Percentiles rank a stretch among this genome's conserved stretches.
These are phyloP conservation scores for Diplocarpon rosae DNA, from an alignment of 2,329 filamentous ascomycete species.

Conservation along the genomic window DNA sequence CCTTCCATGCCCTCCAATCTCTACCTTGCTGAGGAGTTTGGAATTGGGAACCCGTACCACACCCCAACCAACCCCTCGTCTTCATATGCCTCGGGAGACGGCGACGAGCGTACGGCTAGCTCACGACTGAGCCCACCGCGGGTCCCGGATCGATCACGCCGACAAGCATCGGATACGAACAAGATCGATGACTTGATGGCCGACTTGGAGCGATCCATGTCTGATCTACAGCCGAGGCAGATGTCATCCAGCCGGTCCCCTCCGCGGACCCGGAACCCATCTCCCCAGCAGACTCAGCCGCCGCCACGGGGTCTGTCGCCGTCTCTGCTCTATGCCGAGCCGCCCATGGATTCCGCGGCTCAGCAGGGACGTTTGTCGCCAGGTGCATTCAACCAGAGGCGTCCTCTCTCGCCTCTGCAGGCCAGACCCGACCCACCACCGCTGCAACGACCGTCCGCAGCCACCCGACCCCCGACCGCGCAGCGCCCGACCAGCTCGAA, in stretches of 20 bases:
- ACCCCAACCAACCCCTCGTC: conserved; percentile 52
- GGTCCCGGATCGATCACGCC: conserved; percentile 31
- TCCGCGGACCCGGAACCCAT: conserved; percentile 4
- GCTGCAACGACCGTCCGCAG: conserved; percentile 2
- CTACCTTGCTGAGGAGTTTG: conserved; percentile 49
- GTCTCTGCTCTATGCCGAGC: too few species aligned
- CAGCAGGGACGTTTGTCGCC: neutral
- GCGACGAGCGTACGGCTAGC: conserved; percentile 47
- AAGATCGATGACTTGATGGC: conserved; percentile 44
- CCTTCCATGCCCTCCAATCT: conserved; percentile 27
- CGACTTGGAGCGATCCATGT: conserved; percentile 43
- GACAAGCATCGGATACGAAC: conserved; percentile 28
- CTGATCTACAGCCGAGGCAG: conserved; percentile 28
- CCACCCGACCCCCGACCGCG: neutral
- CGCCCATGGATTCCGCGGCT: too few species aligned
- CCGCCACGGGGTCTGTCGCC: too few species aligned
- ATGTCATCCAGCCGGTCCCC: conserved; percentile 24
- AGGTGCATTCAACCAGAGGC: conserved; percentile 10
- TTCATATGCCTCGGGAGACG: conserved; percentile 51
- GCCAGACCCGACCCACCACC: conserved; percentile 5
- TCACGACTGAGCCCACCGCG: conserved; percentile 48
- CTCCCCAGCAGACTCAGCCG: neutral
- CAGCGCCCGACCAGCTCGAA: conserved; percentile 16
- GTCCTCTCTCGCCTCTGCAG: conserved; percentile 10
- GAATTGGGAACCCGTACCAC: conserved; percentile 52